Percentiles rank a stretch among this genome's conserved stretches.
phyloP scores from a whole-genome alignment of 495 filamentous ascomycete species.

The Cairneyella variabilis region DNA sequence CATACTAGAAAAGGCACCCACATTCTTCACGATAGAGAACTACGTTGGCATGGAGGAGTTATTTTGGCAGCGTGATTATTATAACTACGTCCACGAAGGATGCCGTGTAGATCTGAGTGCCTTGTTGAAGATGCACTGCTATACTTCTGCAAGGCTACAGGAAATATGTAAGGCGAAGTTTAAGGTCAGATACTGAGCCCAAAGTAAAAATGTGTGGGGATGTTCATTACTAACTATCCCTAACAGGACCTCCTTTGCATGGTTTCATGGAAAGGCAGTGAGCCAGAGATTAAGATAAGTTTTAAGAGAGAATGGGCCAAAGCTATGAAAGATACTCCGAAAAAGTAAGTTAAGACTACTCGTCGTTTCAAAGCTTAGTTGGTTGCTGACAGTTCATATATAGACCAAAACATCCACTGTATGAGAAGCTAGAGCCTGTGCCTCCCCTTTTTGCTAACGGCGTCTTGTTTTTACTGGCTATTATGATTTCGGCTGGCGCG shows the following conservation, averaged over 20 bases:
- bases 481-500: conserved; percentile 11
- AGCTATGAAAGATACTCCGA: conserved; percentile 1
- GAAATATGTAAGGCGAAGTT: conserved; percentile 1
- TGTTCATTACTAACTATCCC: conserved; percentile 4
- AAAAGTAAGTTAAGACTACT: conserved; percentile 5
- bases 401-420: conserved; percentile 2
- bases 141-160: neutral
- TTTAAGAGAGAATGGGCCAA: neutral
- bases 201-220: neutral
- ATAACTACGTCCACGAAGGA: conserved; percentile 10
- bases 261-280: conserved; percentile 6
- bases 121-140: no score
- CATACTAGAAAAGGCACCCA: conserved; percentile 14
- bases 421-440: neutral
- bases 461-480: conserved; percentile 15
- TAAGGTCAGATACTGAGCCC: conserved; percentile 12
- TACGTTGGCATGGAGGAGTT: conserved; percentile 12
- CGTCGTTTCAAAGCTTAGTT: neutral
- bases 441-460: conserved; percentile 11
- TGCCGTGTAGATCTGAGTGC: no score
- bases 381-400: neutral
- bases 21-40: conserved; percentile 15
- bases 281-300: conserved; percentile 8
- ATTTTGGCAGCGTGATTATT: conserved; percentile 9
- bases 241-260: conserved; percentile 13